A percentile compares a stretch with the other conserved stretches of the same genome.
Conservation (phyloP, 2,329 filamentous ascomycete genomes). For the Daldinia sp. region DNA sequence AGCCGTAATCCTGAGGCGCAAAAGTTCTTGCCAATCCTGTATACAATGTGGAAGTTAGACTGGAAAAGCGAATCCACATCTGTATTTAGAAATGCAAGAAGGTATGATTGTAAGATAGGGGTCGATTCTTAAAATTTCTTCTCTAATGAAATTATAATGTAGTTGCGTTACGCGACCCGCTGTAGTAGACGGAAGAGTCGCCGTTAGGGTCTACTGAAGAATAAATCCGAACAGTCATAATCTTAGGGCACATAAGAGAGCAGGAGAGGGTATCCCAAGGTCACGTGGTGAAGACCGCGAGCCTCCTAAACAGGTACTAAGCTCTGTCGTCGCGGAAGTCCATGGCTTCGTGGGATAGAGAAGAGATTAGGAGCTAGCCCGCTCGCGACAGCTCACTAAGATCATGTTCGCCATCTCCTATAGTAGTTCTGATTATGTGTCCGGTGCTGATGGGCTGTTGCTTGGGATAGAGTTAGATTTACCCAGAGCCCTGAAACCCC, state of each 20-base stretch:
- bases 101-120: neutral
- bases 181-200: neutral
- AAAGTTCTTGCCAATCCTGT: too few species aligned
- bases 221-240: neutral
- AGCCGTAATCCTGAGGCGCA: constrained; percentile 24
- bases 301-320: too few species aligned
- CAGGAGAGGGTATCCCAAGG: neutral
- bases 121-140: neutral
- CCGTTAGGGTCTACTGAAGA: neutral
- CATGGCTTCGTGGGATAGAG: too few species aligned
- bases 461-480: too few species aligned
- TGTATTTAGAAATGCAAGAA: neutral
- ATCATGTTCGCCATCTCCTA: too few species aligned
- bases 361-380: too few species aligned
- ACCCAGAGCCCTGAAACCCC: too few species aligned
- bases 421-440: too few species aligned
- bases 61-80: neutral
- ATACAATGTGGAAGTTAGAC: neutral
- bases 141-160: neutral
- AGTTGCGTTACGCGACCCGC: neutral
- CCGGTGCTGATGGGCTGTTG: too few species aligned
- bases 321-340: too few species aligned
- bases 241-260: neutral
- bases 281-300: neutral
- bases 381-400: too few species aligned